Conservation (phyloP, 2,329 filamentous ascomycete species). For the Neurospora sp. region DNA sequence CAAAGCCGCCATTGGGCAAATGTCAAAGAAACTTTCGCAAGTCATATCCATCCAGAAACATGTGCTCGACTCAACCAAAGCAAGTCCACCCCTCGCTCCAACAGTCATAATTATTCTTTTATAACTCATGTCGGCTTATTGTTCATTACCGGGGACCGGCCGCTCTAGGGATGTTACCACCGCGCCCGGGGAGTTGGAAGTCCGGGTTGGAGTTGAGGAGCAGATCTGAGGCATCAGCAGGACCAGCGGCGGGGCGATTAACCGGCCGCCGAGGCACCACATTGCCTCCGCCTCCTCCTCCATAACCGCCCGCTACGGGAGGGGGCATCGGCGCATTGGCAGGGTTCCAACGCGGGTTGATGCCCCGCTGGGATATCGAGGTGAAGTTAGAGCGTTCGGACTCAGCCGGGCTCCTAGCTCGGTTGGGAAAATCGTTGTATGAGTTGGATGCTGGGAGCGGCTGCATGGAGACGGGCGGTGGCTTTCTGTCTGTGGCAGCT, state of each 20-base stretch:
- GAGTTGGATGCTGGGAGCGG: constrained; percentile 19
- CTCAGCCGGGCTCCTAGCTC: constrained; percentile 59
- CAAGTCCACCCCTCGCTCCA: not conserved
- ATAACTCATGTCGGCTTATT: not conserved
- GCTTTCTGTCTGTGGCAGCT: constrained; percentile 20
- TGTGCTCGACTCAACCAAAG: not conserved
- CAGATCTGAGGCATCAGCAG: constrained; percentile 39
- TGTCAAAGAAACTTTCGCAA: not conserved
- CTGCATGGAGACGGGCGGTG: constrained; percentile 11
- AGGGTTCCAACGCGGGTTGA: constrained; percentile 81
- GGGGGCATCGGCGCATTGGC: constrained; percentile 30
- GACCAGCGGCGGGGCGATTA: constrained; percentile 36
- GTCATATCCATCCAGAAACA: not conserved
- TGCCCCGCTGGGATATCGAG: constrained; percentile 74
- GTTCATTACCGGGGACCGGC: not conserved
- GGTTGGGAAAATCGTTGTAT: constrained; percentile 28
- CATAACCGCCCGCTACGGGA: constrained; percentile 32
- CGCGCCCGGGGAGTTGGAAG: constrained; percentile 56
- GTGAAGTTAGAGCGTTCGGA: constrained; percentile 83
- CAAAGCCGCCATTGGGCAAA: not conserved
- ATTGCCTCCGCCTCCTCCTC: constrained; percentile 1
- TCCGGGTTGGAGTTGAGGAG: constrained; percentile 75
- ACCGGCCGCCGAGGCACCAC: constrained; percentile 31
- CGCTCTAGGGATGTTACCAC: constrained; percentile 1
- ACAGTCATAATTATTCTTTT: not conserved